These are phyloP conservation scores for Martiniozyma abietophila DNA, from an alignment of 805 yeast genomes.

Conservation along the genomic window DNA sequence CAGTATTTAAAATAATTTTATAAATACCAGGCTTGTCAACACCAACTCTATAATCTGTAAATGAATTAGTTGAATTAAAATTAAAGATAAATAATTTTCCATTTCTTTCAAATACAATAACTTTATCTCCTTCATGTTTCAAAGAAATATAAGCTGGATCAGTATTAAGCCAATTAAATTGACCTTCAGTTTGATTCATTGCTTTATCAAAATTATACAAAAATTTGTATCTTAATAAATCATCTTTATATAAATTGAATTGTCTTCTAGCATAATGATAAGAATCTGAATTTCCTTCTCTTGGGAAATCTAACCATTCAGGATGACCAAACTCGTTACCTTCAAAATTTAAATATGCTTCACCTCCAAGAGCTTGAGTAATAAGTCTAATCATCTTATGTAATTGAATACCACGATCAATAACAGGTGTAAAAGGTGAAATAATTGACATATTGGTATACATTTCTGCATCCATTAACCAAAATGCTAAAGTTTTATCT, in stretches of 20 bases:
- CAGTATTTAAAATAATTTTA: slow-evolving; percentile 66
- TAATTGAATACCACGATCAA: slow-evolving; percentile 84
- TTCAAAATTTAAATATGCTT: slow-evolving; percentile 90
- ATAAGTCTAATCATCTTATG: slow-evolving; percentile 86
- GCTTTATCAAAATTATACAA: slow-evolving; percentile 77
- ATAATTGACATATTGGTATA: slow-evolving; percentile 86
- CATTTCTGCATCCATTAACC: slow-evolving; percentile 99
- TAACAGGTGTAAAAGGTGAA: slow-evolving; percentile 60
- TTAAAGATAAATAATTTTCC: slow-evolving; percentile 81
- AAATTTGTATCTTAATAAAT: slow-evolving; percentile 67
- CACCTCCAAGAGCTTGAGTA: slow-evolving; percentile 92
- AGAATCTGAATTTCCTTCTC: slow-evolving; percentile 77
- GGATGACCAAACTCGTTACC: slow-evolving; percentile 99
- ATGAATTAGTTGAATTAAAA: slow-evolving; percentile 80
- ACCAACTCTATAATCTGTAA: slow-evolving; percentile 84
- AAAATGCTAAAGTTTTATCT: slow-evolving; percentile 90
- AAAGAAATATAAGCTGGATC: slow-evolving; percentile 77
- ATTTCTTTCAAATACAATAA: slow-evolving; percentile 80
- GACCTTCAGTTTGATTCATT: slow-evolving; percentile 68
- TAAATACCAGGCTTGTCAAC: slow-evolving; percentile 73
- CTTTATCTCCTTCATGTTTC: slow-evolving; percentile 84
- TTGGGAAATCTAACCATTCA: slow-evolving; percentile 97
- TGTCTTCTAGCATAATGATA: slow-evolving; percentile 94
- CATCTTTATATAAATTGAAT: slow-evolving; percentile 78
- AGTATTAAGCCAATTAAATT: slow-evolving; percentile 60